These are phyloP conservation scores for Aspergillus sp. DNA, from an alignment of 2,329 filamentous ascomycete genomes.

Conservation along the genomic window DNA sequence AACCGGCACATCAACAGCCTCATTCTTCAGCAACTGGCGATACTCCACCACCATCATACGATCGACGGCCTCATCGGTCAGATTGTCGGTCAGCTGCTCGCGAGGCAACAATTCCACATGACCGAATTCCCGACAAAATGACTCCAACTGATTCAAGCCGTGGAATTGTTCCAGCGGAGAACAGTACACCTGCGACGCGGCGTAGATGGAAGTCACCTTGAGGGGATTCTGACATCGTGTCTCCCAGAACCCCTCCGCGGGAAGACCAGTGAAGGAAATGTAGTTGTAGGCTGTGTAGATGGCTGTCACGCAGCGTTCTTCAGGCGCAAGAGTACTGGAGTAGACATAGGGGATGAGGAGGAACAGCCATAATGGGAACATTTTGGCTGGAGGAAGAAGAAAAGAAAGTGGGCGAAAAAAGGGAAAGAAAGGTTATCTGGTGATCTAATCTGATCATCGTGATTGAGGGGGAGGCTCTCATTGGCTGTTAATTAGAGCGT, in stretches of 20 bases:
- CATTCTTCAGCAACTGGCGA: conserved; percentile 17
- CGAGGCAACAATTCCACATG: conserved; percentile 21
- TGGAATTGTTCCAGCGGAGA: conserved; percentile 14
- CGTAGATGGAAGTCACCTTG: conserved; percentile 31
- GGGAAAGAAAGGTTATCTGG: too few relatives aligned
- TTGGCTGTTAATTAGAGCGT: too few relatives aligned
- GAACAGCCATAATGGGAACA: background rate
- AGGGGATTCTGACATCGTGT: conserved; percentile 28
- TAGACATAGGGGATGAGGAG: background rate
- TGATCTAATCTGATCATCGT: too few relatives aligned
- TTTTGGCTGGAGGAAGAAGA: background rate
- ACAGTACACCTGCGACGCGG: conserved; percentile 29
- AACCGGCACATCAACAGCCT: conserved; percentile 19
- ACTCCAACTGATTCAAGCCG: conserved; percentile 17
- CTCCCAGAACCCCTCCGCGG: conserved; percentile 14
- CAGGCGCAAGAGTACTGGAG: conserved; percentile 3
- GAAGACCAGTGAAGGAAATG: conserved; percentile 22
- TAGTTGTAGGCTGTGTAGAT: conserved; percentile 28
- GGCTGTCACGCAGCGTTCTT: conserved; percentile 29
- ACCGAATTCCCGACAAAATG: conserved; percentile 18
- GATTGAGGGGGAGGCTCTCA: too few relatives aligned
- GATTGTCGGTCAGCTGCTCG: conserved; percentile 22
- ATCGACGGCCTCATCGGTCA: conserved; percentile 29
- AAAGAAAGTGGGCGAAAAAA: too few relatives aligned
- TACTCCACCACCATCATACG: conserved; percentile 29